Percentiles rank a stretch among this genome's conserved stretches.
phyloP scores from a whole-genome alignment of 352 stramenopile species.

The Pythium plurisporium region DNA sequence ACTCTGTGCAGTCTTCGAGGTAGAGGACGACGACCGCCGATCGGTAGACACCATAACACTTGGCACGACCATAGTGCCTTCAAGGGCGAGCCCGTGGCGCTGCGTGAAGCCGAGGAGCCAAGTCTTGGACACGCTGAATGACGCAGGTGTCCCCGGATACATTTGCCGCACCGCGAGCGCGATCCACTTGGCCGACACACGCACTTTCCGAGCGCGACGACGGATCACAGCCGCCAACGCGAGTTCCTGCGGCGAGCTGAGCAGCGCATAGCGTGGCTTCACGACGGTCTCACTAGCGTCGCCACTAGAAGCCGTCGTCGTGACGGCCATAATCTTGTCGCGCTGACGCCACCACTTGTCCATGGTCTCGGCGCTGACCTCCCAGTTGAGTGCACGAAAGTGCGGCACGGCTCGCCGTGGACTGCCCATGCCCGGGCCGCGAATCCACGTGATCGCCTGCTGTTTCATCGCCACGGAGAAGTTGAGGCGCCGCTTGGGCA shows the following conservation, averaged over 20 bases:
- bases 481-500: conserved; percentile 19
- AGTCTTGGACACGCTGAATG: conserved; percentile 19
- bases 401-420: conserved; percentile 15
- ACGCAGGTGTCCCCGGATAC: conserved; percentile 16
- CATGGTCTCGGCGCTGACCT: conserved; percentile 19
- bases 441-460: conserved; percentile 25
- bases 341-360: conserved; percentile 25
- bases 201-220: conserved; percentile 21
- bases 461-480: conserved; percentile 24
- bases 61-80: conserved; percentile 10
- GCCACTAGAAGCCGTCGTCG: neutral
- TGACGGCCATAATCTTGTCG: conserved; percentile 13
- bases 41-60: too few relatives aligned
- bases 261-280: conserved; percentile 2
- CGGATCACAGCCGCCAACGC: conserved; percentile 18
- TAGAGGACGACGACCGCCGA: too few relatives aligned
- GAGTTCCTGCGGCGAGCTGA: conserved; percentile 12
- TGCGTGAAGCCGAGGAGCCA: conserved; percentile 21
- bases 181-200: conserved; percentile 29
- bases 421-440: conserved; percentile 15
- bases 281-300: neutral
- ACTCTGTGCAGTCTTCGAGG: conserved; percentile 5
- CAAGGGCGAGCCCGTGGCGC: conserved; percentile 20
- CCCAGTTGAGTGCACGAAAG: conserved; percentile 24
- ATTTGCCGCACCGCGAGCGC: conserved; percentile 23